Evolutionary conservation across 768 basidiomycete genomes (phyloP), one percentile per base, ranked within the genome.

Genomic region (Tulasnella sp.): DNA sequence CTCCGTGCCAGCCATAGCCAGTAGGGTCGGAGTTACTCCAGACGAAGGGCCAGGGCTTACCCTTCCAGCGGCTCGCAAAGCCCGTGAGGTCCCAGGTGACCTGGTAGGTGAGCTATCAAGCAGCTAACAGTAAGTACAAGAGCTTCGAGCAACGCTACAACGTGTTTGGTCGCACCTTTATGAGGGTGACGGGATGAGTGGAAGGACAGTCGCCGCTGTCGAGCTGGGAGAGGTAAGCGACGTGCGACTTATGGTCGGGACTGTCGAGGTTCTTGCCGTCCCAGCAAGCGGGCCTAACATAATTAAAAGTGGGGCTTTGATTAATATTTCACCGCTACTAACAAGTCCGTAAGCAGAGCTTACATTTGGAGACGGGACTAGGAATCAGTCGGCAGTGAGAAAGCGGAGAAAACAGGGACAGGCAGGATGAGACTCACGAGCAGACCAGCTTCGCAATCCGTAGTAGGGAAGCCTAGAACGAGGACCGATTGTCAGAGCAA

Each of bases 391-490:
- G 12, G 32, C 12, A 5, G 32, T 34, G 9, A 66, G 32, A 32
- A 59, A 32, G 14, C 62, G 22, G 17, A 26, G 35, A 5, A 29
- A 75, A 26, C 36, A 22, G 1, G 35, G 6, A 65, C 52, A n/a
- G 26, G 39, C 34, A 65, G 47, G 17, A 29, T 14, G 37, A 40
- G 35, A 26, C 82, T 81, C 47, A 80, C 79, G 47, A 82, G 82
- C 29, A 83, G 78, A 1, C 83, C 75, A 59, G 81, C 79, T 72
- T 83, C 82, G 71, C 83, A 84, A 71, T 83, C 79, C 3, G 82
- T 83, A 32, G 77, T 80, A 1, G 83, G 83, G 76, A 84, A 84
- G 5, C 83, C 83, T 70, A 70, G 26, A 77, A 78, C 79, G 67
- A 79, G 4, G 78, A 66, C 79, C 81, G 17, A 79, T 79, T 2